Base-by-base conservation (phyloP, 495 filamentous ascomycete genomes). In the Thermochaetoides thermophila region DNA sequence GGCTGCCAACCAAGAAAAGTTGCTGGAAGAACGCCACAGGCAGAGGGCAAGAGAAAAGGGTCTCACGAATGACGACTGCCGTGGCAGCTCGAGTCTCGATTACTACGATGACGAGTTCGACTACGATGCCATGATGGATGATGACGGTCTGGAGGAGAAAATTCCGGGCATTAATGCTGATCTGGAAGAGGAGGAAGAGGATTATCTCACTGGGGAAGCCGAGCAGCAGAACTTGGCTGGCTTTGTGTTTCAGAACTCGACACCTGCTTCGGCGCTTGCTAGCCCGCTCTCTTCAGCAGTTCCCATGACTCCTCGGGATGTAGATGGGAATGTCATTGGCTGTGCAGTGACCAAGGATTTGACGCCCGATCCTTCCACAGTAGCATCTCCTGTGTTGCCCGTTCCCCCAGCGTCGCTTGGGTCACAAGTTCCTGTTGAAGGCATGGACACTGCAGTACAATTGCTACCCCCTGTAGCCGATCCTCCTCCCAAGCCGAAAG, bases 1-100 rank as follows among this genome's bases (percentile, higher is more conserved):
- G 20, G 74, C 81, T 10, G 75, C 78, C 4, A 69, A 69, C 8
- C 76, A 92, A 50, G 85, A 95, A 51, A 76, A 76, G 47, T 47
- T 86, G 2, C 54, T 95, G 11, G 85, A 95, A 58, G 84, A 93
- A 48, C 74, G 82, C 24, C 80, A 89, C 43, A 75, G 81, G 33
- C 70, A 79, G 36, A 31, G 76, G 77, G 22, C 60, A 68, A 19
- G 68, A 69, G 30, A 69, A 64, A 63, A 29, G 47, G 45, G 8
- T 44, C 59, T 24, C n/a, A n/a, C n/a, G 15, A 48, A 53, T 9
- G 35, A 43, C 18, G 31, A 44, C 22, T 35, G 35, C 29, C 25
- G 43, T 19, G 44, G 61, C 13, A 57, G 62, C 48, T 59, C 62
- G 25, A 43, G 59, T 9, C 64, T 60, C 33, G 75, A 77, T 34